These are phyloP conservation scores for Wallacemonas collosoma DNA, from an alignment of 208 protist species.

Conservation along the genomic window DNA sequence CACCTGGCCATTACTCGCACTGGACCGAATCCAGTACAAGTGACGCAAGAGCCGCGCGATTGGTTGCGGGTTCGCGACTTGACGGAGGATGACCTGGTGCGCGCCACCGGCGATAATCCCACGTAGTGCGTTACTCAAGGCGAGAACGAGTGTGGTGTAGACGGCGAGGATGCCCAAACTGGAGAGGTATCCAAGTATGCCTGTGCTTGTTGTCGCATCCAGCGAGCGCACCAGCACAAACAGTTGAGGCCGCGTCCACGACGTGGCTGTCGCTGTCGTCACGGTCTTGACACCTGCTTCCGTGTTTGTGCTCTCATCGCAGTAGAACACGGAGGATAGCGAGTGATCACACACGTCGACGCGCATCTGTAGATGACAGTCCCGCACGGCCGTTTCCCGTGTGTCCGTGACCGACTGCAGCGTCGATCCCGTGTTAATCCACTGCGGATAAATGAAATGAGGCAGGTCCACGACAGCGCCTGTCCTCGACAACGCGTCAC, in stretches of 20 bases:
- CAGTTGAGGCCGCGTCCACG: slow-evolving; percentile 7
- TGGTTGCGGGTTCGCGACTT: slow-evolving; percentile 61
- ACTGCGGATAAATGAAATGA: slow-evolving; percentile 2
- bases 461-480: neutral
- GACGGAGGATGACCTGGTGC: slow-evolving; percentile 44
- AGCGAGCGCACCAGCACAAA: slow-evolving; percentile 39
- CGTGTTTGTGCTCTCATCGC: neutral
- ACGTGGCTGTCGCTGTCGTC: neutral
- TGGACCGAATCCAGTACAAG: slow-evolving; percentile 58
- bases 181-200: slow-evolving; percentile 49
- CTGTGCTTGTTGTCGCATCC: slow-evolving; percentile 35
- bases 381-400: neutral
- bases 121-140: slow-evolving; percentile 60
- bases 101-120: slow-evolving; percentile 51
- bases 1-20: slow-evolving; percentile 41
- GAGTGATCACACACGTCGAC: neutral
- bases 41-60: slow-evolving; percentile 52
- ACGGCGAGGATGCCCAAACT: slow-evolving; percentile 72
- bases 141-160: slow-evolving; percentile 80
- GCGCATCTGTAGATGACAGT: neutral
- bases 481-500: neutral
- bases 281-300: neutral
- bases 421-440: slow-evolving; percentile 8
- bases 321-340: neutral
- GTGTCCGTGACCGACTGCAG: slow-evolving; percentile 11